Evolutionary conservation across 495 filamentous ascomycete species (phyloP), one percentile per base, ranked within the genome.

Genomic region (Hamigera avellanea): DNA sequence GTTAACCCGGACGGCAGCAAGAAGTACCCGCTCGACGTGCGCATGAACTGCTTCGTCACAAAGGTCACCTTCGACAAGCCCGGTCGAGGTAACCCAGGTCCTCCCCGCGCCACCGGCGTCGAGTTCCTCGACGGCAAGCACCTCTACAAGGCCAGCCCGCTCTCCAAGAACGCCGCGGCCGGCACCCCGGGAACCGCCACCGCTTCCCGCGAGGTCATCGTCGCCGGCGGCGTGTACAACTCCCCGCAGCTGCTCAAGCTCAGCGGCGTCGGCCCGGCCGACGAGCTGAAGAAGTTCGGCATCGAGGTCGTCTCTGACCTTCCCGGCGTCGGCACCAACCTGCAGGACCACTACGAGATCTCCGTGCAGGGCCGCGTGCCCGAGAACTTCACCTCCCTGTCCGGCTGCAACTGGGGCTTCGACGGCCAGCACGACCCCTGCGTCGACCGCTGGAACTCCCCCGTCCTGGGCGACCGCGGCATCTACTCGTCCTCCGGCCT

Each of bases 61-160:
- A 73, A 70, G 42, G 56, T 83, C 26, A 42, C 46, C 14, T 81
- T 82, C 40, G 61, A 72, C 41, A 56, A 58, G 10, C 42, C 54
- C 6, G 53, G 46, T 3, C 33, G 33, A 4, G 57, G 0, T 57
- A 54, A 8, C n/a, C n/a, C n/a, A n/a, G n/a, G n/a, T n/a, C n/a
- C n/a, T n/a, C n/a, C n/a, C n/a, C n/a, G n/a, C n/a, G 79, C 80
- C 8, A 72, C 59, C 0, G 80, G 78, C 25, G 67, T 85, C 26
- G 68, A 77, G 30, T 83, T n/a, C n/a, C n/a, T n/a, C n/a, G n/a
- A n/a, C n/a, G n/a, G n/a, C n/a, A n/a, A n/a, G n/a, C n/a, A n/a
- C 72, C 59, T 83, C 6, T 83, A 81, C 58, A 56, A 66, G 21
- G 77, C 79, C 7, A 70, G 70, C 31, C 75, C 73, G 7, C 50